Base-by-base conservation (phyloP, 495 filamentous ascomycete genomes). In the Annulohypoxylon maeteangense region DNA sequence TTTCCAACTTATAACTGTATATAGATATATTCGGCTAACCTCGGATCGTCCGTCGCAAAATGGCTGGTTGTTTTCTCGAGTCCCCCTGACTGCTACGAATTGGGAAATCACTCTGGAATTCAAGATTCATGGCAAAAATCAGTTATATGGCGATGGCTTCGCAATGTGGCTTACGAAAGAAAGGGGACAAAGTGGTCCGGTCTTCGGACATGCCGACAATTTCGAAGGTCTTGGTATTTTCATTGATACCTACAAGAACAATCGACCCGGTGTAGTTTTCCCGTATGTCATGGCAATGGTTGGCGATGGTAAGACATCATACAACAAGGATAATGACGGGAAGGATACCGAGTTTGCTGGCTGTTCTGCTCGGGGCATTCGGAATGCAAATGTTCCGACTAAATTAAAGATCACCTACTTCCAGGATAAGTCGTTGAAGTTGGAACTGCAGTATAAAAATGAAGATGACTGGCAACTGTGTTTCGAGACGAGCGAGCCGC, bases 241-340 rank as follows among this genome's bases (percentile, higher is more conserved):
- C 86, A 90, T 99, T 82, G 96, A 99, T 78, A 99, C 96, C 50
- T 99, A 99, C 85, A 99, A 99, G 89, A 99, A 99, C 83, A 97
- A 97, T 84, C 89, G 96, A 16, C 96, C 96, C 7, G 96, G 96
- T 8, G 90, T 91, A 16, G 90, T 96, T 22, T 99, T 99, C 81
- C 96, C 96, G 40, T 98, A 97, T 74, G 91, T 99, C 72, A 97
- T 98, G 93, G 96, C 96, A 55, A 98, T 98, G 95, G 85, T 97
- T 76, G 95, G 88, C 18, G 95, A 99, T 79, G 94, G 95, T 31
- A 82, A 92, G 78, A 97, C 91, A 29, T 81, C 85, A 18, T 99
- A 99, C 81, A 93, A 98, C 81, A 92, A 98, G 80, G 90, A 89
- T 69, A 94, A 95, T 73, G 96, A 99, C 78, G 96, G 96, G 69